These are phyloP conservation scores for Lepiota brunneoincarnata DNA, from an alignment of 768 basidiomycete genomes.

Conservation along the genomic window DNA sequence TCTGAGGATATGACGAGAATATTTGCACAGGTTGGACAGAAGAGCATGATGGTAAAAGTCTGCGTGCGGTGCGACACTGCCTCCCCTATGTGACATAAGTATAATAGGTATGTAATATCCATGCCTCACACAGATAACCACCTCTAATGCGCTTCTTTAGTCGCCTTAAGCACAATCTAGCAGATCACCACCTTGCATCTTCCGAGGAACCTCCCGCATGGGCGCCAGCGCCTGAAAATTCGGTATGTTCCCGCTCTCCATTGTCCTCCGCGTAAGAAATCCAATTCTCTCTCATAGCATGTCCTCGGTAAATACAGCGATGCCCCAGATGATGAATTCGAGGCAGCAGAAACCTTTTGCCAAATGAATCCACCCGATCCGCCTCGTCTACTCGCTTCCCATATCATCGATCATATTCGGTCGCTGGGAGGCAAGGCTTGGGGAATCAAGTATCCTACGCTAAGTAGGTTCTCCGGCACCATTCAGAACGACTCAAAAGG, in stretches of 20 bases:
- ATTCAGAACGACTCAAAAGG: conserved; percentile 38
- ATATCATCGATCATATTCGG: conserved; percentile 49
- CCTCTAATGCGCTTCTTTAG: conserved; percentile 12
- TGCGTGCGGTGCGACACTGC: background rate
- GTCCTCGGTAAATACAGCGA: conserved; percentile 50
- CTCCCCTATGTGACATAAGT: conserved; percentile 6
- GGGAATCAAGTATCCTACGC: conserved; percentile 42
- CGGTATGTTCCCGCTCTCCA: conserved; percentile 25
- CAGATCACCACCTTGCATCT: background rate
- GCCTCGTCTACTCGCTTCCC: conserved; percentile 49
- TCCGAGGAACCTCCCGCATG: conserved; percentile 44
- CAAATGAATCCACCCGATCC: conserved; percentile 30
- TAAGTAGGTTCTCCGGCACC: conserved; percentile 42
- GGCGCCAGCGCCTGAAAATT: conserved; percentile 56
- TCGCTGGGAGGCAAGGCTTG: conserved; percentile 48
- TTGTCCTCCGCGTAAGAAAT: background rate
- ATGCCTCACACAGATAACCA: background rate
- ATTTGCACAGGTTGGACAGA: conserved; percentile 95
- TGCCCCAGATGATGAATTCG: conserved; percentile 54
- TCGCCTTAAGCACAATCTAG: conserved; percentile 6
- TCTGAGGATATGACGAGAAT: conserved; percentile 75
- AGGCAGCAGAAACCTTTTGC: conserved; percentile 53
- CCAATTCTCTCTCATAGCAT: conserved; percentile 27
- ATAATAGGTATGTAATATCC: background rate
- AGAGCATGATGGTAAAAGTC: conserved; percentile 56